Conservation (phyloP, 331 rosid species). For the Quercus phellos region DNA sequence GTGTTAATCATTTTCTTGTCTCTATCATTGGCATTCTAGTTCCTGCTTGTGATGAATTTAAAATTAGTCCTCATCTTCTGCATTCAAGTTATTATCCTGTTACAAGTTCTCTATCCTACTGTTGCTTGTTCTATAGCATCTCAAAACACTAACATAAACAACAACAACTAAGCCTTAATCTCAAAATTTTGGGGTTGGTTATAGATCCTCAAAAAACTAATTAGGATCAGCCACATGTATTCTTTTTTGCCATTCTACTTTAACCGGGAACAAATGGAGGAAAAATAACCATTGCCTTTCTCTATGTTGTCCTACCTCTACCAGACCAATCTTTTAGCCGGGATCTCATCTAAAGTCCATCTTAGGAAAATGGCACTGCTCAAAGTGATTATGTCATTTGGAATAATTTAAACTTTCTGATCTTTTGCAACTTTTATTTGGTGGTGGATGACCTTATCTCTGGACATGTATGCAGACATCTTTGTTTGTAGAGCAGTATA, state of each 20-base stretch:
- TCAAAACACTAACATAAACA: neutral
- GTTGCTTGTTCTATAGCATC: slow-evolving; percentile 11
- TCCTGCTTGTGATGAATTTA: neutral
- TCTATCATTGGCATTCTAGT: slow-evolving; percentile 12
- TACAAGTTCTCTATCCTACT: neutral
- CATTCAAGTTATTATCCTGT: neutral
- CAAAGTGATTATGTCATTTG: neutral
- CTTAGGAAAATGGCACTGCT: neutral
- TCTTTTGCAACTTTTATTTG: slow-evolving; percentile 2
- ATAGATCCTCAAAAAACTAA: no score
- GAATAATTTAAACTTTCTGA: neutral
- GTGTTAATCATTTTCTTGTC: slow-evolving; percentile 7
- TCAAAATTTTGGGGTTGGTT: no score
- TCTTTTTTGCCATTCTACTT: no score
- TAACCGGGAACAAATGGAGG: neutral
- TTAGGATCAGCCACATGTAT: no score
- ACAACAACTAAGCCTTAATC: no score
- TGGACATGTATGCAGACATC: neutral
- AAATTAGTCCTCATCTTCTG: neutral
- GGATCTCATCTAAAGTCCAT: no score
- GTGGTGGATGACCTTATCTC: neutral
- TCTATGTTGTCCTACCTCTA: no score
- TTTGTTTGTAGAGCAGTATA: neutral
- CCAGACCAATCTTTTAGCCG: no score
- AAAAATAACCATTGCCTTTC: neutral